Percentiles rank a stretch among this genome's conserved stretches.
Evolutionary conservation across 345 rosid species (phyloP).

Genomic region (Salix caprea): DNA sequence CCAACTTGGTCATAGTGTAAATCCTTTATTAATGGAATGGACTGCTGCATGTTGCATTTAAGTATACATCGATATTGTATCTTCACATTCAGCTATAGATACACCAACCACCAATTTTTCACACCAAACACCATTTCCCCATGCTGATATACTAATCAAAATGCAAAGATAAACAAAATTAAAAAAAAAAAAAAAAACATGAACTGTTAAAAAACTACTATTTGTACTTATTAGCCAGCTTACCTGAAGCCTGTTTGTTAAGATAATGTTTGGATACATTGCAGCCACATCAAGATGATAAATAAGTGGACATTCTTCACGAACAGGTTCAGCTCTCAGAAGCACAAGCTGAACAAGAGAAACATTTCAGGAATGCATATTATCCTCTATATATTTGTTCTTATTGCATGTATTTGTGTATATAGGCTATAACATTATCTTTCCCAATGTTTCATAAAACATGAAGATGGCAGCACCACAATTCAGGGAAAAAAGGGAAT

Average conservation of each 20-base stretch:
- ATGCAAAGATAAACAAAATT: neutral
- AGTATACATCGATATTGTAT: neutral
- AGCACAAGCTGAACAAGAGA: slow-evolving; percentile 58
- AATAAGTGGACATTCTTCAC: slow-evolving; percentile 93
- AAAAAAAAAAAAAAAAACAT: neutral
- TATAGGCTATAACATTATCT: neutral
- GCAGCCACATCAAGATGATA: slow-evolving; percentile 99
- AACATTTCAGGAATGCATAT: neutral
- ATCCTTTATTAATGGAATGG: neutral
- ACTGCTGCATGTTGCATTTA: neutral
- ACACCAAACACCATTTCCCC: neutral
- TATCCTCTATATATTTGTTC: neutral
- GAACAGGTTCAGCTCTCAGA: slow-evolving; percentile 69
- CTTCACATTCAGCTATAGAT: neutral
- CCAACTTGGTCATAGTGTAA: neutral
- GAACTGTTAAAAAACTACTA: slow-evolving; percentile 4
- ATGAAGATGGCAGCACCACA: neutral
- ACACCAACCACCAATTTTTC: neutral
- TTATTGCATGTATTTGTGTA: neutral
- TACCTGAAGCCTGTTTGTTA: slow-evolving; percentile 98
- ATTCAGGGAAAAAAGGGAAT: neutral
- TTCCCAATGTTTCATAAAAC: neutral
- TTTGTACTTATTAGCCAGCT: slow-evolving; percentile 6
- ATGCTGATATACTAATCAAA: neutral
- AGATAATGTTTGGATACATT: slow-evolving; percentile 96